phyloP scores from a whole-genome alignment of 2,329 filamentous ascomycete species.

The Alternaria consortialis region DNA sequence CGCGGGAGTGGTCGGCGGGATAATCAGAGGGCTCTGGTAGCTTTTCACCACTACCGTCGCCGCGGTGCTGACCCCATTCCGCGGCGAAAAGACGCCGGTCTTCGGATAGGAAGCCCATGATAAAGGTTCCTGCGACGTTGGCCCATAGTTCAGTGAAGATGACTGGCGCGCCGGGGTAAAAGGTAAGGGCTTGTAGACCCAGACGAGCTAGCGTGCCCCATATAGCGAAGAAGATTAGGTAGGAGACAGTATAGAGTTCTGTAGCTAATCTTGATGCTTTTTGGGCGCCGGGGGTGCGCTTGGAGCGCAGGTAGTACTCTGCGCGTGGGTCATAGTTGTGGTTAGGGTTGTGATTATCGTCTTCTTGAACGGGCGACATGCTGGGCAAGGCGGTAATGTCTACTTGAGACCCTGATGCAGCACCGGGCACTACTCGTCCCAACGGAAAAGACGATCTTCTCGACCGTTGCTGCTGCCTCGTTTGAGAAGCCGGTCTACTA shows the following conservation, averaged over 20 bases:
- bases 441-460: slow-evolving; percentile 16
- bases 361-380: slow-evolving; percentile 21
- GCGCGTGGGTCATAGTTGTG: slow-evolving; percentile 6
- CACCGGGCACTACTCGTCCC: slow-evolving; percentile 6
- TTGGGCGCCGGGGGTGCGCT: slow-evolving; percentile 19
- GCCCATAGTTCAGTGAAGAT: slow-evolving; percentile 83
- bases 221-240: slow-evolving; percentile 85
- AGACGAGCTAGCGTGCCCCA: slow-evolving; percentile 84
- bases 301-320: slow-evolving; percentile 20
- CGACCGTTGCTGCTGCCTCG: slow-evolving; percentile 14
- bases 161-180: slow-evolving; percentile 79
- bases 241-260: slow-evolving; percentile 72
- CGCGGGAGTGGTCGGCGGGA: slow-evolving; percentile 8
- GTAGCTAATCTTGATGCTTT: slow-evolving; percentile 46
- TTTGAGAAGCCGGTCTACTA: slow-evolving; percentile 12
- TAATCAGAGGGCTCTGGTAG: slow-evolving; percentile 29
- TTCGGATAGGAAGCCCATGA: slow-evolving; percentile 88
- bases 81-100: slow-evolving; percentile 77
- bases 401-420: slow-evolving; percentile 26
- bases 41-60: slow-evolving; percentile 6
- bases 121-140: slow-evolving; percentile 80
- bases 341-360: background rate
- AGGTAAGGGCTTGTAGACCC: slow-evolving; percentile 80
- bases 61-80: slow-evolving; percentile 64
- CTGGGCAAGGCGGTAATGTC: slow-evolving; percentile 43